Conservation (phyloP, 805 yeast species). For the Jamesozyma jinghongensis region DNA sequence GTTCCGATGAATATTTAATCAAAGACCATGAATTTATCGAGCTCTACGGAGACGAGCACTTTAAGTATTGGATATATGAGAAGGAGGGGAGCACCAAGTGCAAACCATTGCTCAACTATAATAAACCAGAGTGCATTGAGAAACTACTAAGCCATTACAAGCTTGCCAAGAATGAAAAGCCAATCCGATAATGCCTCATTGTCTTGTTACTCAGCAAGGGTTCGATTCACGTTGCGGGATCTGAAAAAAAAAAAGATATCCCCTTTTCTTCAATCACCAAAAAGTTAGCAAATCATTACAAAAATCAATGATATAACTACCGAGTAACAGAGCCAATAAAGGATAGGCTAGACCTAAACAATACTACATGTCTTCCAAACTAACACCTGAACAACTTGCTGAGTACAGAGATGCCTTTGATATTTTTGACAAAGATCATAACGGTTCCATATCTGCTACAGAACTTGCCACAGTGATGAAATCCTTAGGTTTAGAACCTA, state of each 20-base stretch:
- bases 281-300: not conserved
- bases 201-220: not conserved
- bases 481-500: slow-evolving; percentile 93
- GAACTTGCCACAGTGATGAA: slow-evolving; percentile 98
- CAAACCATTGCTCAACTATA: slow-evolving; percentile 29
- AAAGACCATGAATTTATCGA: slow-evolving; percentile 44
- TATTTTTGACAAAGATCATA: slow-evolving; percentile 89
- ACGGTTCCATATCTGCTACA: slow-evolving; percentile 89
- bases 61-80: slow-evolving; percentile 41
- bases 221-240: not conserved
- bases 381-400: slow-evolving; percentile 88
- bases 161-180: not conserved
- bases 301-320: too few species aligned
- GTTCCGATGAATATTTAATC: slow-evolving; percentile 35
- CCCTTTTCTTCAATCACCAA: not conserved
- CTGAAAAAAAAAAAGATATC: not conserved
- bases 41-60: slow-evolving; percentile 36
- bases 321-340: too few species aligned
- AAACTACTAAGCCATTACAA: not conserved
- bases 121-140: slow-evolving; percentile 5
- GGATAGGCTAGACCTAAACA: too few species aligned
- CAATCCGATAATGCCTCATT: too few species aligned
- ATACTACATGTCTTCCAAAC: slow-evolving; percentile 11
- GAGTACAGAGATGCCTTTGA: slow-evolving; percentile 97
- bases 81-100: slow-evolving; percentile 28